Base-by-base conservation (phyloP, 371 early-diverging fungal genomes). In the Umbelopsis sp. region DNA sequence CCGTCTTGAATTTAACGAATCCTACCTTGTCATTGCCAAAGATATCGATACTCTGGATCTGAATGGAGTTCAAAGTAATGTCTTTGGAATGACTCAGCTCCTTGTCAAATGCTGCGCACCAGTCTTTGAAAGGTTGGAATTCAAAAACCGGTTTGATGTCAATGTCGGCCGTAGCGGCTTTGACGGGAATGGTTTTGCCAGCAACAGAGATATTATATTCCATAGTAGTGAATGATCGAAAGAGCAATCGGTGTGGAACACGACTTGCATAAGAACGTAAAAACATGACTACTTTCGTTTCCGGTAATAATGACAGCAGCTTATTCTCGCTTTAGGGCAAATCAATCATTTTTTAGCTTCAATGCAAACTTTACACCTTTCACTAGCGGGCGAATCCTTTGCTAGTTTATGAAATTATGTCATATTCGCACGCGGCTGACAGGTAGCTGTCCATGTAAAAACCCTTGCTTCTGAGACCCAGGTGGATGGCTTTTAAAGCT, bases 1-100 rank as follows among this genome's bases (percentile, higher is more conserved):
- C 81, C 4, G 88, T 84, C 46, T 82, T 75, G 52, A 94, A 86
- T 73, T 95, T 94, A 11, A 91, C 71, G 69, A 95, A 95, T 6
- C 95, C 94, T 66, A 93, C 74, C 1, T 87, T 86, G 6, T 80
- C 78, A 0, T 76, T 66, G 5, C 83, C 81, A 75, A 94, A 94
- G 32, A 82, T 74, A 68, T 93, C 95, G 8, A 90, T 87, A 70
- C 81, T 89, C 64, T 89, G 92, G 57, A 94, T 77, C 45, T 85
- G 80, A 46, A 92, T 80, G 6, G 80, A 74, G 0, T 76, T 65
- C 48, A 87, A 71, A 18, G 76, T 76, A 64, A 81, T 63, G 57
- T 82, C 84, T 24, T 74, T 63, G 8, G 71, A 18, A 20, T 78
- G 71, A 12, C 72, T 75, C 18, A 80, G 76, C 53, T 85, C 83